Percentiles rank a stretch among this genome's conserved stretches.
Evolutionary conservation across 176 grass and related monocot genomes (phyloP).

Genomic region (Neostapfia colusana): DNA sequence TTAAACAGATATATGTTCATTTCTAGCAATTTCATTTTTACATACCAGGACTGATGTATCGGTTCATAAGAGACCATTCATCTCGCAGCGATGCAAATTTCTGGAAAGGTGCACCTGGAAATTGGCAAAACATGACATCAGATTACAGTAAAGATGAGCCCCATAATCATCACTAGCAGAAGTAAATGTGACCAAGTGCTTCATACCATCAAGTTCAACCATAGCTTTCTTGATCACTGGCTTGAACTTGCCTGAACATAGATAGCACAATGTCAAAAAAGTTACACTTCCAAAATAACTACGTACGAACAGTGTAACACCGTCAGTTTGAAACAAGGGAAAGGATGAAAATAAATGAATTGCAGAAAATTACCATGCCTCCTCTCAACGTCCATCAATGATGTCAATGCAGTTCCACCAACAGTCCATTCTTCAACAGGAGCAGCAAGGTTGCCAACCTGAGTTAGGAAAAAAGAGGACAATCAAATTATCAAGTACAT

Average conservation of each 20-base stretch:
- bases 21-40: not conserved
- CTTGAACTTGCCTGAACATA: constrained; percentile 80
- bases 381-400: constrained; percentile 96
- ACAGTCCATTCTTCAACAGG: constrained; percentile 88
- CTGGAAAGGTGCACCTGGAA: constrained; percentile 76
- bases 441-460: constrained; percentile 83
- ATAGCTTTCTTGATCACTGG: constrained; percentile 99
- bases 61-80: constrained; percentile 86
- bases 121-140: constrained; percentile 30
- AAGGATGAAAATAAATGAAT: not conserved
- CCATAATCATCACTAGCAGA: not conserved
- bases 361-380: constrained; percentile 68
- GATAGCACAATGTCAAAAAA: constrained; percentile 6
- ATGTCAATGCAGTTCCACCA: constrained; percentile 89
- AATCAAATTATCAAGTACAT: constrained; percentile 15
- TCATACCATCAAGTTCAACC: constrained; percentile 96
- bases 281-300: not conserved
- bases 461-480: not conserved
- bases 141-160: not conserved
- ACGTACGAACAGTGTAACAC: not conserved
- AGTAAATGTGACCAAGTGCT: constrained; percentile 19
- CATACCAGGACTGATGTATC: constrained; percentile 94
- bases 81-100: constrained; percentile 87
- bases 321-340: not conserved
- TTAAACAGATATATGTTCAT: not conserved